These are phyloP conservation scores for Mycena maculata DNA, from an alignment of 768 basidiomycete genomes.

Conservation along the genomic window DNA sequence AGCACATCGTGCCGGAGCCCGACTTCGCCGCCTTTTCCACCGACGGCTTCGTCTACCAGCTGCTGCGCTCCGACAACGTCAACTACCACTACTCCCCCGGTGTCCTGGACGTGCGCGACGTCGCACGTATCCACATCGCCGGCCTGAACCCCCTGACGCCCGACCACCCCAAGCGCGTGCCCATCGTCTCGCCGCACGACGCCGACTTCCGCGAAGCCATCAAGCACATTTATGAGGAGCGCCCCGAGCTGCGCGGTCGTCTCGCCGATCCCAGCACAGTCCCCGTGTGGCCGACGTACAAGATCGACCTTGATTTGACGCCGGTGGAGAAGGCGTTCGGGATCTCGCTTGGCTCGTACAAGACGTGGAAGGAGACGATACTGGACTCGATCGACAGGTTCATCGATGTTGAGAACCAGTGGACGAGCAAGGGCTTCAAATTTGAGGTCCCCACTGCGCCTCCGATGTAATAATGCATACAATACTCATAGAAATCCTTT, in stretches of 20 bases:
- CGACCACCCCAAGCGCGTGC: conserved; percentile 27
- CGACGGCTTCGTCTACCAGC: conserved; percentile 29
- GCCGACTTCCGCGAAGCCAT: conserved; percentile 28
- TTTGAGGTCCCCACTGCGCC: conserved; percentile 23
- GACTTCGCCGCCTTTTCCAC: conserved; percentile 30
- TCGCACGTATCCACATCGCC: conserved; percentile 32
- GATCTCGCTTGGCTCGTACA: conserved; percentile 16
- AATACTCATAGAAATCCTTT: neutral
- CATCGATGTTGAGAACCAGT: conserved; percentile 25
- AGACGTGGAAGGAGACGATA: conserved; percentile 33
- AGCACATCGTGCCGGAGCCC: conserved; percentile 31
- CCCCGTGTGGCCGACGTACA: conserved; percentile 26
- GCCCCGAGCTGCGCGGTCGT: conserved; percentile 30
- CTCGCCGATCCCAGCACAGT: conserved; percentile 23
- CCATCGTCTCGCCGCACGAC: conserved; percentile 19
- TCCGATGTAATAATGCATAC: conserved; percentile 19
- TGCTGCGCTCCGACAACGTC: conserved; percentile 27
- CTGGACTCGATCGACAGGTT: conserved; percentile 33
- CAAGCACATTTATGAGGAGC: conserved; percentile 21
- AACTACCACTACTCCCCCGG: conserved; percentile 22
- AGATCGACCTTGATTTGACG: conserved; percentile 35
- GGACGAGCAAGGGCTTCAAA: conserved; percentile 33
- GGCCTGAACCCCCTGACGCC: conserved; percentile 23
- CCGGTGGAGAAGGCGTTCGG: conserved; percentile 38
- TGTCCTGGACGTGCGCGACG: conserved; percentile 1